Percentiles rank a stretch among this genome's conserved stretches.
phyloP scores from a whole-genome alignment of 306 rosid genomes.

The Quercus rubra region DNA sequence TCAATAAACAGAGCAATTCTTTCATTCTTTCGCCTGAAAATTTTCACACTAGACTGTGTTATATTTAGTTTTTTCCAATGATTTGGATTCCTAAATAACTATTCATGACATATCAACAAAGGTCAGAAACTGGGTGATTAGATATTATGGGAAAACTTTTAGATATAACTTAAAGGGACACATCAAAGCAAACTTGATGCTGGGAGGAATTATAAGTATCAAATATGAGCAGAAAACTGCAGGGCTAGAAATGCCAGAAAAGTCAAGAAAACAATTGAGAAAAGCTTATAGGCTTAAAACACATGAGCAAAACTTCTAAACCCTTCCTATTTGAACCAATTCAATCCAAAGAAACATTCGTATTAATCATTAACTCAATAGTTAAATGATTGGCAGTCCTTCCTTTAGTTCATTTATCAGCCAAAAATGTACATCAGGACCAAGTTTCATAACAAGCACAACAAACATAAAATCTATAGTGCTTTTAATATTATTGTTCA shows the following conservation, averaged over 20 bases:
- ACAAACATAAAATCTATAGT: neutral
- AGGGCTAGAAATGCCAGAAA: neutral
- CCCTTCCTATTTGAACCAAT: neutral
- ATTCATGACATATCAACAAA: slow-evolving; percentile 1
- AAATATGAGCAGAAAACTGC: neutral
- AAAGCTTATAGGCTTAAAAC: neutral
- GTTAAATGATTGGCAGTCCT: too few species aligned
- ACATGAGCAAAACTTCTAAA: neutral
- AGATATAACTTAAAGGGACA: neutral
- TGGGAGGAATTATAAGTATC: neutral
- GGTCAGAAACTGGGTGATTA: neutral
- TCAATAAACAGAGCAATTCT: slow-evolving; percentile 13
- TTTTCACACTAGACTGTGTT: slow-evolving; percentile 23
- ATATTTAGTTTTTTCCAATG: neutral
- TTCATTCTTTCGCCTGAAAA: slow-evolving; percentile 46
- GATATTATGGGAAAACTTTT: neutral
- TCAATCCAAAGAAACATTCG: neutral
- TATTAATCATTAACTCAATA: neutral
- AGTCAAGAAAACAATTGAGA: neutral
- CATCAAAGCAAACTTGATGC: neutral
- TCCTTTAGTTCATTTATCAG: neutral
- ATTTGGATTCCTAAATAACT: neutral
- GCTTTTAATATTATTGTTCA: neutral
- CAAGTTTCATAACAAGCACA: neutral
- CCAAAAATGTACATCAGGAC: neutral